phyloP scores from a whole-genome alignment of 2,329 filamentous ascomycete genomes.

The Huntiella decipiens region DNA sequence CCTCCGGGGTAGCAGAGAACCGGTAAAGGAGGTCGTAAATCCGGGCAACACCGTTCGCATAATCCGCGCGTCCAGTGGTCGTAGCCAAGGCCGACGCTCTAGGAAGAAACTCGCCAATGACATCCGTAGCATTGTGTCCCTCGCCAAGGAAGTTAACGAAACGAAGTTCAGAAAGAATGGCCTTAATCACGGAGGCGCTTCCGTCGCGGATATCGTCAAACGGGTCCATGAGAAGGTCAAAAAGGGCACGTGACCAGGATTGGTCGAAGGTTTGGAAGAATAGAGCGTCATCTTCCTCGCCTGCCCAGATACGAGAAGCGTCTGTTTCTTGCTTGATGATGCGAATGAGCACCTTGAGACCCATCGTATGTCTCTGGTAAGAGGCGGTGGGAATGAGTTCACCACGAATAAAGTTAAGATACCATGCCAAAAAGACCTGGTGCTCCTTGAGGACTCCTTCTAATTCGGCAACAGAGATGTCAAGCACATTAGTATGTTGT shows the following conservation, averaged over 20 bases:
- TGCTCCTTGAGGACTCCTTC: slow-evolving; percentile 29
- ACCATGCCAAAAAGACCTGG: slow-evolving; percentile 53
- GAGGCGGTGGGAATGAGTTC: slow-evolving; percentile 68
- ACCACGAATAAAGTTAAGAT: slow-evolving; percentile 47
- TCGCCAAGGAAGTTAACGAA: slow-evolving; percentile 13
- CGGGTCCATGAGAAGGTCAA: slow-evolving; percentile 70
- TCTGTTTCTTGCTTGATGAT: slow-evolving; percentile 55
- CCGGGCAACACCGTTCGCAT: slow-evolving; percentile 77
- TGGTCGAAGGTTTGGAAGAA: slow-evolving; percentile 26
- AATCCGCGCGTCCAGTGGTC: slow-evolving; percentile 66
- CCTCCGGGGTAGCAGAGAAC: slow-evolving; percentile 27
- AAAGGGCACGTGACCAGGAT: slow-evolving; percentile 41
- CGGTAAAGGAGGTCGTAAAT: slow-evolving; percentile 51
- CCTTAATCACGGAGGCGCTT: slow-evolving; percentile 30
- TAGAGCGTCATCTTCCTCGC: slow-evolving; percentile 20
- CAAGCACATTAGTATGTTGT: slow-evolving; percentile 23
- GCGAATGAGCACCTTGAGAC: slow-evolving; percentile 49
- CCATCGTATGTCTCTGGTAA: slow-evolving; percentile 75
- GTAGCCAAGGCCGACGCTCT: slow-evolving; percentile 40
- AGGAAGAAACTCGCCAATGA: slow-evolving; percentile 28
- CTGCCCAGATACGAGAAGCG: slow-evolving; percentile 22
- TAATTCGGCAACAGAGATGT: slow-evolving; percentile 21
- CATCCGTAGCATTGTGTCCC: slow-evolving; percentile 10
- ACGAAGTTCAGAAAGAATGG: slow-evolving; percentile 25
- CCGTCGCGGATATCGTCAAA: slow-evolving; percentile 74